These are phyloP conservation scores for Claviceps digitariae DNA, from an alignment of 2,329 filamentous ascomycete genomes.

Conservation along the genomic window DNA sequence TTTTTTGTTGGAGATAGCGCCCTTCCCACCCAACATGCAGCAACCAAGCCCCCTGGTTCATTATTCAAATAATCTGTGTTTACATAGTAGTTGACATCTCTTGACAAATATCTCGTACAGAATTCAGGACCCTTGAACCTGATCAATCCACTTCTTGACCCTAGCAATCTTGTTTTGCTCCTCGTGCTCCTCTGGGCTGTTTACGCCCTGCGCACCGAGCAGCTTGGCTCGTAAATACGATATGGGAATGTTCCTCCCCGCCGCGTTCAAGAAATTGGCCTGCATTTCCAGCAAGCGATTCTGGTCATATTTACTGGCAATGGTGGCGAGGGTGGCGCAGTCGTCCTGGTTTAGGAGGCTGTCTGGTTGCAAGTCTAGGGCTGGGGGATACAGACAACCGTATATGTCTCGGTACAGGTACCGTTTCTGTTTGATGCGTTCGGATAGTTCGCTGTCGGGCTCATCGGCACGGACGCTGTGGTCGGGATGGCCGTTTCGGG, in stretches of 20 bases:
- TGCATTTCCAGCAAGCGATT: slow-evolving; percentile 29
- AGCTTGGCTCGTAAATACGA: slow-evolving; percentile 23
- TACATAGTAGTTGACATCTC: too few relatives aligned
- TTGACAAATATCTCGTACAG: not conserved
- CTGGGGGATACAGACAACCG: not conserved
- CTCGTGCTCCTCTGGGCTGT: not conserved
- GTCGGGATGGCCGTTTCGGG: not conserved
- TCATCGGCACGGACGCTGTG: not conserved
- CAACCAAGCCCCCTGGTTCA: too few relatives aligned
- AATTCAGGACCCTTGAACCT: not conserved
- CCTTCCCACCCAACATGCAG: too few relatives aligned
- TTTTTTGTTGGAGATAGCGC: too few relatives aligned
- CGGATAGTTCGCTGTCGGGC: not conserved
- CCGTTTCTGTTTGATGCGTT: not conserved
- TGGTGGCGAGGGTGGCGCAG: slow-evolving; percentile 21
- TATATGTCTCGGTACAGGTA: not conserved
- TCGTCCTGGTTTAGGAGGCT: slow-evolving; percentile 13
- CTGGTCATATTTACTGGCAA: slow-evolving; percentile 20
- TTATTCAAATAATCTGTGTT: too few relatives aligned
- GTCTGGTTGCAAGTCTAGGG: not conserved
- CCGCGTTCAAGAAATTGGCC: slow-evolving; percentile 29
- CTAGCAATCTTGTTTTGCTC: not conserved
- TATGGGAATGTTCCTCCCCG: slow-evolving; percentile 26
- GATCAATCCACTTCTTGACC: slow-evolving; percentile 1
- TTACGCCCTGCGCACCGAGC: not conserved